These are phyloP conservation scores for Ulota crispa DNA, from an alignment of 225 moss, liverwort and hornwort species.

Conservation along the genomic window DNA sequence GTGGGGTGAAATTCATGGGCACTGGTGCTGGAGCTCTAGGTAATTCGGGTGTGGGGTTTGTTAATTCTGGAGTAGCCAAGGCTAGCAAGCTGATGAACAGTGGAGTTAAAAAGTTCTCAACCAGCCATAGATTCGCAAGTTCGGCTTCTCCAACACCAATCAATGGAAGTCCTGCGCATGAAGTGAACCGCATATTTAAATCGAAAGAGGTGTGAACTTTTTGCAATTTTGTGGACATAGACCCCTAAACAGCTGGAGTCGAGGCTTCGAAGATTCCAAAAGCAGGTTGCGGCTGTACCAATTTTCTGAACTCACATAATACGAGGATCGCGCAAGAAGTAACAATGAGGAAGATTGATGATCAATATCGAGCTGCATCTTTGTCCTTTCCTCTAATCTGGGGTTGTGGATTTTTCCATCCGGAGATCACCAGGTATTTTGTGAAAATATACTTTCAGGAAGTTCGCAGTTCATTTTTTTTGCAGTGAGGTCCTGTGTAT, in stretches of 20 bases:
- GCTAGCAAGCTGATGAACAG: slow-evolving; percentile 59
- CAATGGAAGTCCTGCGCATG: slow-evolving; percentile 39
- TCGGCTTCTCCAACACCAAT: slow-evolving; percentile 31
- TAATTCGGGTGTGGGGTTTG: slow-evolving; percentile 51
- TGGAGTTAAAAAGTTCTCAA: slow-evolving; percentile 51
- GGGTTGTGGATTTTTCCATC: slow-evolving; percentile 12
- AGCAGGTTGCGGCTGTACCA: background rate
- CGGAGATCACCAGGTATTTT: slow-evolving; percentile 13
- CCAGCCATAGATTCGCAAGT: slow-evolving; percentile 39
- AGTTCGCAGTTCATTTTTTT: background rate
- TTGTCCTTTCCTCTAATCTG: background rate
- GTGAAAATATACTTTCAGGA: background rate
- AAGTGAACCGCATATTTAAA: slow-evolving; percentile 38
- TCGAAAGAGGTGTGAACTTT: slow-evolving; percentile 38
- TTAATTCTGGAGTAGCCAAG: slow-evolving; percentile 61
- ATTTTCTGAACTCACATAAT: slow-evolving; percentile 12
- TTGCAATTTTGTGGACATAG: background rate
- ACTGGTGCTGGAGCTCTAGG: slow-evolving; percentile 54
- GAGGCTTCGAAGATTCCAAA: slow-evolving; percentile 8
- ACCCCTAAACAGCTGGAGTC: background rate
- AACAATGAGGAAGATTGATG: background rate
- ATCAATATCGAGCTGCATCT: background rate
- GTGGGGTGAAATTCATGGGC: slow-evolving; percentile 50
- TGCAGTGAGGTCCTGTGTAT: background rate
- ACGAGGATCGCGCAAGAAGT: background rate